These are phyloP conservation scores for Candida coquimbonensis DNA, from an alignment of 805 yeast genomes.

Conservation along the genomic window DNA sequence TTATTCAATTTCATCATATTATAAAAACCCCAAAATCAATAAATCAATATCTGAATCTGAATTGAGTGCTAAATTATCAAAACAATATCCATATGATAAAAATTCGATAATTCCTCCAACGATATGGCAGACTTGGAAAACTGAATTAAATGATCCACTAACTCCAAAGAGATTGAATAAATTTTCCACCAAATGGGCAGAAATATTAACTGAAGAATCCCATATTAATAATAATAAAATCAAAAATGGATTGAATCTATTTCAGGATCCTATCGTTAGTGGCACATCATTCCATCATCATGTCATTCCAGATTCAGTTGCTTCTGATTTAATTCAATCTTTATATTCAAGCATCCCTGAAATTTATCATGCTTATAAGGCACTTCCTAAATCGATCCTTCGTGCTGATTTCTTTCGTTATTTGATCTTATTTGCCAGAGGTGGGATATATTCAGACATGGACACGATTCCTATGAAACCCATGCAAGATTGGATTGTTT, in stretches of 20 bases:
- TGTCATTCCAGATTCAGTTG: slow-evolving; percentile 63
- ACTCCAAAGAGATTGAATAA: slow-evolving; percentile 30
- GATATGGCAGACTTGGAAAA: slow-evolving; percentile 96
- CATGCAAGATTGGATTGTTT: slow-evolving; percentile 67
- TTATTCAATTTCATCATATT: not conserved
- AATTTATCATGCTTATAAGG: slow-evolving; percentile 64
- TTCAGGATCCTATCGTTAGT: slow-evolving; percentile 20
- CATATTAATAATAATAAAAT: no score
- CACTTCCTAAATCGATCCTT: slow-evolving; percentile 74
- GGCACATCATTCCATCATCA: slow-evolving; percentile 30
- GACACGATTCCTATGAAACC: slow-evolving; percentile 78
- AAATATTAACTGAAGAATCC: slow-evolving; percentile 40
- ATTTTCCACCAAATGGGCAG: slow-evolving; percentile 58
- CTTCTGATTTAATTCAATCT: slow-evolving; percentile 46
- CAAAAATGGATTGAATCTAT: no score
- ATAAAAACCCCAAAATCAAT: not conserved
- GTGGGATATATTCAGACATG: slow-evolving; percentile 89
- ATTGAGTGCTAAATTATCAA: slow-evolving; percentile 42
- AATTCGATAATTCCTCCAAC: slow-evolving; percentile 60
- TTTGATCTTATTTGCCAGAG: slow-evolving; percentile 77
- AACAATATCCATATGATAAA: slow-evolving; percentile 70
- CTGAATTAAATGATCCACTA: slow-evolving; percentile 38
- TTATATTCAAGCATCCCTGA: slow-evolving; percentile 69
- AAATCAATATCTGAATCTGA: not conserved
- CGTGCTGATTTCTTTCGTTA: slow-evolving; percentile 94